A percentile compares a stretch with the other conserved stretches of the same genome.
phyloP scores from a whole-genome alignment of 148 eudicot genomes.

The Dysphania ambrosioides region DNA sequence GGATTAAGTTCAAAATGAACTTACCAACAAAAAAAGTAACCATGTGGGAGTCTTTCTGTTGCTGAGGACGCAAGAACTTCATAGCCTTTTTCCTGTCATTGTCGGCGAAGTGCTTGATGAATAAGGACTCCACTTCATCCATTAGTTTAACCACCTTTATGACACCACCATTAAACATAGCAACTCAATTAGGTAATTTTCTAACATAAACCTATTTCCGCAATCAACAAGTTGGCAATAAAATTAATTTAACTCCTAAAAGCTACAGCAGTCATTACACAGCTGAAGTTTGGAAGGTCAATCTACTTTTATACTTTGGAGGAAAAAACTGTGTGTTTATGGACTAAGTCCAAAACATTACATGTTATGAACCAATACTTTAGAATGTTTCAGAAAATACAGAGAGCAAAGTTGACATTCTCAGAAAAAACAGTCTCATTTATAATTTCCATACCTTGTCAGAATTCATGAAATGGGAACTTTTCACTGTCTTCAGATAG shows the following conservation, averaged over 20 bases:
- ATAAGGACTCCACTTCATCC: slow-evolving; percentile 95
- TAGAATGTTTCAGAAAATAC: background rate
- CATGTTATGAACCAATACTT: background rate
- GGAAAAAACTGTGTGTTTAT: background rate
- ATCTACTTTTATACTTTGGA: slow-evolving; percentile 1
- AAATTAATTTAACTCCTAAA: background rate
- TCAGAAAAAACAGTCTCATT: background rate
- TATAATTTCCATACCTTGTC: slow-evolving; percentile 75
- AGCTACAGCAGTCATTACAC: slow-evolving; percentile 17
- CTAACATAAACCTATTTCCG: background rate
- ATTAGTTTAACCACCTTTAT: slow-evolving; percentile 77
- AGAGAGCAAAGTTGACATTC: background rate
- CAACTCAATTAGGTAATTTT: slow-evolving; percentile 16
- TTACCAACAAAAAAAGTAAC: slow-evolving; percentile 92
- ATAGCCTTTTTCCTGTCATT: slow-evolving; percentile 92
- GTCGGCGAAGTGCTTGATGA: slow-evolving; percentile 94
- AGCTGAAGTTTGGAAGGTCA: background rate
- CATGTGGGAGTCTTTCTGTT: slow-evolving; percentile 82
- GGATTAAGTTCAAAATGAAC: slow-evolving; percentile 3
- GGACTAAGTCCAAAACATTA: background rate
- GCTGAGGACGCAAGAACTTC: slow-evolving; percentile 85
- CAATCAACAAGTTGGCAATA: slow-evolving; percentile 9
- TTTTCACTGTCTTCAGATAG: slow-evolving; percentile 67
- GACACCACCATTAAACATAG: slow-evolving; percentile 17
- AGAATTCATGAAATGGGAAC: slow-evolving; percentile 75